Evolutionary conservation across 306 rosid species (phyloP).

Genomic region (Castanea sativa): DNA sequence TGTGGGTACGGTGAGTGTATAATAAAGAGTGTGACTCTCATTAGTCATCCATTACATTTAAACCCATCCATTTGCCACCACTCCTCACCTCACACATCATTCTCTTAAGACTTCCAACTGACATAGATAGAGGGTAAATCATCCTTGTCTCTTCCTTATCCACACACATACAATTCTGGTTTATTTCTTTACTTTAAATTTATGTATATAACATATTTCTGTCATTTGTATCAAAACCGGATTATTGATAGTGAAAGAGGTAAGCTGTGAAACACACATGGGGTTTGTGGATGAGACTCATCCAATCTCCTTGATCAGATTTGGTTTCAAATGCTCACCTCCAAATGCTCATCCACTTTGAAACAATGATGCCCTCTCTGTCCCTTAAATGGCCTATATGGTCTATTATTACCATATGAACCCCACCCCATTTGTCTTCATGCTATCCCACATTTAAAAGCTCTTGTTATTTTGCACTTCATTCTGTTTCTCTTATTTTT

Average conservation of each 20-base stretch:
- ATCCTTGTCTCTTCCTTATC: background rate
- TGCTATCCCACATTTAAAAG: slow-evolving; percentile 31
- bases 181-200: background rate
- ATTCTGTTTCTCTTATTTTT: slow-evolving; percentile 31
- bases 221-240: slow-evolving; percentile 16
- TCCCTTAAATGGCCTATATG: slow-evolving; percentile 20
- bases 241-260: slow-evolving; percentile 39
- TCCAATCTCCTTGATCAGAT: slow-evolving; percentile 51
- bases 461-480: slow-evolving; percentile 32
- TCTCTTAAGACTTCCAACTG: background rate
- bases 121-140: background rate
- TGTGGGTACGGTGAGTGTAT: no score
- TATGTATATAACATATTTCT: background rate
- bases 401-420: slow-evolving; percentile 2
- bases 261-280: slow-evolving; percentile 56
- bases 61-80: background rate
- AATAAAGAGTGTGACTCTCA: no score
- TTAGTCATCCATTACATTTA: background rate
- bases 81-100: background rate
- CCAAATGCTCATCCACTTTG: slow-evolving; percentile 74
- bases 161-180: background rate
- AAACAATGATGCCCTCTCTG: slow-evolving; percentile 6
- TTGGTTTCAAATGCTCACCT: slow-evolving; percentile 63
- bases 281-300: slow-evolving; percentile 56
- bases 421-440: slow-evolving; percentile 48